A percentile compares a stretch with the other conserved stretches of the same genome.
phyloP scores from a whole-genome alignment of 768 basidiomycete genomes.

The Rhizopogon vinicolor region DNA sequence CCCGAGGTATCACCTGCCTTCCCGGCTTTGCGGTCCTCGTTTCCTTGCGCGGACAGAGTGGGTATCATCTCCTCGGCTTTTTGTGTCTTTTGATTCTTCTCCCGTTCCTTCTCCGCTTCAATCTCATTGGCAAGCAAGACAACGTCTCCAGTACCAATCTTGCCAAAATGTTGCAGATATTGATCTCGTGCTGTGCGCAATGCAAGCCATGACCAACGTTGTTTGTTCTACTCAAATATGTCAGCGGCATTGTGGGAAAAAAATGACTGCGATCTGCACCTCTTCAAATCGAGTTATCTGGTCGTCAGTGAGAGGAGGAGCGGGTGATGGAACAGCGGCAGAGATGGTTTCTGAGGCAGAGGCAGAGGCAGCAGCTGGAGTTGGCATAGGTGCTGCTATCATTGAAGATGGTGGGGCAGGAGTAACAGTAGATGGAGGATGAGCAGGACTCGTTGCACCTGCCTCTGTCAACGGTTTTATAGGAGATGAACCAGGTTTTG shows the following conservation, averaged over 20 bases:
- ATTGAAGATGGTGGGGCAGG: background rate
- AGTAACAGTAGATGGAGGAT: constrained; percentile 6
- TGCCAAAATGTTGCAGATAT: constrained; percentile 73
- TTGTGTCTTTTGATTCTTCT: constrained; percentile 24
- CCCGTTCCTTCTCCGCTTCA: constrained; percentile 31
- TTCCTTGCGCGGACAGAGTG: constrained; percentile 15
- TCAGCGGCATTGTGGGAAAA: constrained; percentile 8
- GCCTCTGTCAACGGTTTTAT: constrained; percentile 26
- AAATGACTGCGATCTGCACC: constrained; percentile 30
- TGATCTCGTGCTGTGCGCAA: constrained; percentile 72
- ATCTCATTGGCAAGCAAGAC: constrained; percentile 36
- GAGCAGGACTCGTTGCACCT: constrained; percentile 23
- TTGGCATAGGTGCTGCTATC: constrained; percentile 5
- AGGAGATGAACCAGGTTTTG: constrained; percentile 54
- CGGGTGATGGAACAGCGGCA: constrained; percentile 17
- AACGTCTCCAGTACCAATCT: constrained; percentile 77
- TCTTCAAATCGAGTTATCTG: constrained; percentile 60
- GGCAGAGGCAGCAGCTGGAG: constrained; percentile 9
- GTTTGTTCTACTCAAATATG: constrained; percentile 54
- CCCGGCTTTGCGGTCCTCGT: constrained; percentile 25
- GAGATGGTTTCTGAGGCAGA: constrained; percentile 16
- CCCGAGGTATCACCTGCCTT: constrained; percentile 15
- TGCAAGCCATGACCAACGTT: constrained; percentile 77
- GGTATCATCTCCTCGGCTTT: constrained; percentile 18
- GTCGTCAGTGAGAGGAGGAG: constrained; percentile 34